A percentile compares a stretch with the other conserved stretches of the same genome.
phyloP scores from a whole-genome alignment of 2,329 filamentous ascomycete species.

The Sordariomycetes sp. region DNA sequence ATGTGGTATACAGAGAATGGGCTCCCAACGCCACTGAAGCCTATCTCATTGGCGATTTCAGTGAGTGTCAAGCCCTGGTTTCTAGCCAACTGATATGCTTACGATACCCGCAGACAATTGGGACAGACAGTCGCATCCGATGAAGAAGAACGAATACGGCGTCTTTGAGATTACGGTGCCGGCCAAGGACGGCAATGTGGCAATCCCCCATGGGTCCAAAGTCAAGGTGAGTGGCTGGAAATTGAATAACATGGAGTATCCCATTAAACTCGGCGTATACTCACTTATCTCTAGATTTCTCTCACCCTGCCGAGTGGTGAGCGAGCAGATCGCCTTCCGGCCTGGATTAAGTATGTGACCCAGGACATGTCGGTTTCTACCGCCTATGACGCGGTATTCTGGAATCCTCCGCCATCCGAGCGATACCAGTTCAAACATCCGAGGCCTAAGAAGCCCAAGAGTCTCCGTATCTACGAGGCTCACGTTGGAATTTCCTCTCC shows the following conservation, averaged over 20 bases:
- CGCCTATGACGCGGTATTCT: slow-evolving; percentile 90
- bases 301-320: slow-evolving; percentile 71
- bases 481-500: slow-evolving; percentile 95
- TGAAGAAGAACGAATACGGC: slow-evolving; percentile 78
- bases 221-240: slow-evolving; percentile 58
- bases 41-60: slow-evolving; percentile 89
- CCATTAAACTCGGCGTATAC: not conserved
- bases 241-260: not conserved
- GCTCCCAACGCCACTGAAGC: slow-evolving; percentile 81
- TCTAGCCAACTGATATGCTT: not conserved
- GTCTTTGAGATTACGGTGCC: slow-evolving; percentile 78
- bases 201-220: slow-evolving; percentile 88
- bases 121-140: slow-evolving; percentile 72
- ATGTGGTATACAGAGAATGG: slow-evolving; percentile 92
- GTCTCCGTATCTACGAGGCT: slow-evolving; percentile 93
- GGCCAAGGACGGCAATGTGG: slow-evolving; percentile 59
- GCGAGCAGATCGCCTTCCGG: slow-evolving; percentile 77
- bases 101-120: slow-evolving; percentile 55
- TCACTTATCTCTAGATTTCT: slow-evolving; percentile 51
- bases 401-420: slow-evolving; percentile 76
- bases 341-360: slow-evolving; percentile 96
- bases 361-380: slow-evolving; percentile 86
- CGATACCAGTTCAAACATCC: slow-evolving; percentile 77
- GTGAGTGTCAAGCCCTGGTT: slow-evolving; percentile 32
- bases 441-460: slow-evolving; percentile 72